A percentile compares a stretch with the other conserved stretches of the same genome.
Conservation (phyloP, 768 basidiomycete species). For the Tylopilus cervinicoccineus region DNA sequence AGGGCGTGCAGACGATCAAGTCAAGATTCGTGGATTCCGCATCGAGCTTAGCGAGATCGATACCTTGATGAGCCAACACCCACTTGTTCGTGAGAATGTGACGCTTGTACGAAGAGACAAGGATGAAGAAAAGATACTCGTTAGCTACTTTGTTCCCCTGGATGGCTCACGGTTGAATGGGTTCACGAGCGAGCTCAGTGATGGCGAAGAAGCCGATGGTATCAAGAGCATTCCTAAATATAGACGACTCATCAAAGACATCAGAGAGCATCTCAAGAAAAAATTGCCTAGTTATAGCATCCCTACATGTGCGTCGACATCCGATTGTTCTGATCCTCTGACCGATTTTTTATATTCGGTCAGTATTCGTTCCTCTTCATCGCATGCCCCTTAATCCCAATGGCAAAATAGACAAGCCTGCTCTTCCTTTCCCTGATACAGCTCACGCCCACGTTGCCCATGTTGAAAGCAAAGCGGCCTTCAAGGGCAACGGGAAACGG, state of each 20-base stretch:
- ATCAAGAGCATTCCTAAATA: constrained; percentile 81
- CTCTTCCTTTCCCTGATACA: constrained; percentile 97
- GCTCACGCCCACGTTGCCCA: constrained; percentile 49
- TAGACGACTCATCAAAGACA: constrained; percentile 84
- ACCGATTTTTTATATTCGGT: constrained; percentile 1
- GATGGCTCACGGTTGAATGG: constrained; percentile 62
- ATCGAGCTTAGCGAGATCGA: constrained; percentile 99
- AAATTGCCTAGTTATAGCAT: constrained; percentile 95
- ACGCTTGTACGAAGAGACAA: constrained; percentile 96
- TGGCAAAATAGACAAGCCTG: constrained; percentile 98
- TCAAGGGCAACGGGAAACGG: constrained; percentile 31
- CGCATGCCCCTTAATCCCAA: constrained; percentile 99
- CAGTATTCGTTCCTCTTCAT: constrained; percentile 90
- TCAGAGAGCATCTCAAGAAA: constrained; percentile 93
- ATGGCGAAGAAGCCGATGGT: constrained; percentile 48
- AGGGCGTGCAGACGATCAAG: constrained; percentile 96
- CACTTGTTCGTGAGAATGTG: constrained; percentile 94
- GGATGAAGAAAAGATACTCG: constrained; percentile 98
- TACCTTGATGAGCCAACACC: constrained; percentile 90
- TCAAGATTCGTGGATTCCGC: constrained; percentile 98
- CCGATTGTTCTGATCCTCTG: not conserved
- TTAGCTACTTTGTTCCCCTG: constrained; percentile 94
- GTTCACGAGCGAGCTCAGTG: constrained; percentile 62
- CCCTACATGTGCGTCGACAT: constrained; percentile 65
- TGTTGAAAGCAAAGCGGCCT: constrained; percentile 35